A percentile compares a stretch with the other conserved stretches of the same genome.
These are phyloP conservation scores for Globisporangium cystogenes DNA, from an alignment of 352 stramenopile genomes.

Conservation along the genomic window DNA sequence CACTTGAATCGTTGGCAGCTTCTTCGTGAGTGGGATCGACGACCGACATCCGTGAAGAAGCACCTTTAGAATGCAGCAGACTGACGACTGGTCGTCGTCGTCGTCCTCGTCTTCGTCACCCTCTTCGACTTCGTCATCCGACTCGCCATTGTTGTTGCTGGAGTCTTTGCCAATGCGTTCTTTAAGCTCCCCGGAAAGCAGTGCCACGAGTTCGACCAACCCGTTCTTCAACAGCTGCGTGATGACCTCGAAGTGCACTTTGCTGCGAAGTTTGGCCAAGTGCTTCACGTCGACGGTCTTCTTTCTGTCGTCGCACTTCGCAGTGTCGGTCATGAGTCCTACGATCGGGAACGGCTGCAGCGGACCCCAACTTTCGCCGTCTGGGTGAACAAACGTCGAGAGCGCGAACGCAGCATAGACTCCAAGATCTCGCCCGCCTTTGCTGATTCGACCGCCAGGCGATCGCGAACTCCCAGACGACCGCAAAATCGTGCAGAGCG, in stretches of 20 bases:
- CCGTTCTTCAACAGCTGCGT: constrained; percentile 45
- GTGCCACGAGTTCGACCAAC: constrained; percentile 34
- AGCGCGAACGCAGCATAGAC: constrained; percentile 63
- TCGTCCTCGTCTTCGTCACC: constrained; percentile 41
- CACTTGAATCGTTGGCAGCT: constrained; percentile 26
- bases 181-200: constrained; percentile 47
- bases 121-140: constrained; percentile 23
- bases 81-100: constrained; percentile 58
- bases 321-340: constrained; percentile 22
- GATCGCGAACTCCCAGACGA: constrained; percentile 38
- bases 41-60: constrained; percentile 56
- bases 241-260: constrained; percentile 67
- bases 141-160: constrained; percentile 12
- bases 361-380: constrained; percentile 46
- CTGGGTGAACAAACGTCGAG: constrained; percentile 63
- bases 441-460: constrained; percentile 41
- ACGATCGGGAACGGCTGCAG: constrained; percentile 57
- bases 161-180: constrained; percentile 12
- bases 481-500: constrained; percentile 50
- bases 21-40: constrained; percentile 58
- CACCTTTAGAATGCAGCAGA: constrained; percentile 73
- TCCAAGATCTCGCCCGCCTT: constrained; percentile 33
- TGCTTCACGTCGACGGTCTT: constrained; percentile 11
- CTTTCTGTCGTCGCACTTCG: constrained; percentile 6
- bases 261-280: constrained; percentile 38